Evolutionary conservation across 345 rosid genomes (phyloP).

Genomic region (Erucastrum elatum): DNA sequence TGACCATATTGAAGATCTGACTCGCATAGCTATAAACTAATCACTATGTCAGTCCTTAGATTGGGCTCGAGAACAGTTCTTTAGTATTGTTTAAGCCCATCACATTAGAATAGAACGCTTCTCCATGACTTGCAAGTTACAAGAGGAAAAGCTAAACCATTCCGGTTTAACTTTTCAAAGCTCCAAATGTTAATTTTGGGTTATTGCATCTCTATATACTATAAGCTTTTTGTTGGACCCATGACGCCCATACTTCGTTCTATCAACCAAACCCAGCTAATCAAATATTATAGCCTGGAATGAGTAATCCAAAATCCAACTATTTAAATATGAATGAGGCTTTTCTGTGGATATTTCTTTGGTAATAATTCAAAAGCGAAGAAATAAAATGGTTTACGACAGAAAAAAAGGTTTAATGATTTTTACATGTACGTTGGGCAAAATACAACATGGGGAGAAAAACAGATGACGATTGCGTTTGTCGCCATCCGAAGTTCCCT

Average conservation of each 20-base stretch:
- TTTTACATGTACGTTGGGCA: not conserved
- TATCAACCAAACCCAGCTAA: not conserved
- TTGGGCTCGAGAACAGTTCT: constrained; percentile 8
- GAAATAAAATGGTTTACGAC: not conserved
- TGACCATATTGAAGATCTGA: not conserved
- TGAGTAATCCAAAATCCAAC: not conserved
- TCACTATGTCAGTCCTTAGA: not conserved
- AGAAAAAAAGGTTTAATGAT: not conserved
- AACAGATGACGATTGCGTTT: constrained; percentile 28
- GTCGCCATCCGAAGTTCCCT: constrained; percentile 38
- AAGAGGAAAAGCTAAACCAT: not conserved
- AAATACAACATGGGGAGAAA: constrained; percentile 24
- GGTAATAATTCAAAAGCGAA: not conserved
- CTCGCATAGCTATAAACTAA: not conserved
- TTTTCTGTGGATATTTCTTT: not conserved
- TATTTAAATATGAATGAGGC: not conserved
- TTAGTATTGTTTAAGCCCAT: not conserved
- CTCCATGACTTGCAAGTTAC: not conserved
- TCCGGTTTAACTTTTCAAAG: not conserved
- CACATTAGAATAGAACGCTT: not conserved
- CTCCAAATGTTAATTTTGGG: not conserved
- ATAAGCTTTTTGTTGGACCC: not conserved
- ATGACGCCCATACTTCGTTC: not conserved
- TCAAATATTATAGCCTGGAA: not conserved
- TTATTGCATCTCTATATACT: not conserved